Evolutionary conservation across 164 flowering plant genomes (phyloP).

Genomic region (Vitis cinerea): DNA sequence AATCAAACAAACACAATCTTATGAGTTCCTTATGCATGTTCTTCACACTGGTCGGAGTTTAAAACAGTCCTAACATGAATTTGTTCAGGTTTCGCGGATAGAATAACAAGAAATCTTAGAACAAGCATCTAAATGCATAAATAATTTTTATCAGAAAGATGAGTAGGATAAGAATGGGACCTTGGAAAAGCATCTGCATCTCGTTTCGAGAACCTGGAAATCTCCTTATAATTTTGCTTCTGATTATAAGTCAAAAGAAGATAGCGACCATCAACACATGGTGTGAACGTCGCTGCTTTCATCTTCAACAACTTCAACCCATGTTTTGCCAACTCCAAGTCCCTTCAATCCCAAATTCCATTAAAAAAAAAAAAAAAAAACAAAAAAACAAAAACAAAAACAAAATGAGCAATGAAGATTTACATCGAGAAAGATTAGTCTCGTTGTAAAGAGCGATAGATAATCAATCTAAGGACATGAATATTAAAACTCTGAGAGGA

Average conservation of each 20-base stretch:
- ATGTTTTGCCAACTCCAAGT: conserved; percentile 70
- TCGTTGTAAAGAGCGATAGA: no score
- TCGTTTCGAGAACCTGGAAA: conserved; percentile 74
- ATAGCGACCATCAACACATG: conserved; percentile 83
- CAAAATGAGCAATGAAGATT: no score
- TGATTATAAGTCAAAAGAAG: conserved; percentile 77
- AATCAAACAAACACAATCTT: no score
- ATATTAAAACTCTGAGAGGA: not conserved
- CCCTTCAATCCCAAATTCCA: conserved; percentile 34
- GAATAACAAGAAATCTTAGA: no score
- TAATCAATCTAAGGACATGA: no score
- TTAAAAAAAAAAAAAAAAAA: not conserved
- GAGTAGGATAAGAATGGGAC: conserved; percentile 20
- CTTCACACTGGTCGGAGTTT: no score
- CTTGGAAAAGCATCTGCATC: conserved; percentile 90
- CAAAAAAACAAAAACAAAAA: not conserved
- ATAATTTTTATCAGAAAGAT: not conserved
- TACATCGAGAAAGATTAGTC: no score
- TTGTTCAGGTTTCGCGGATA: no score
- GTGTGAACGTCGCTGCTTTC: conserved; percentile 90
- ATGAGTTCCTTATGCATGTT: no score
- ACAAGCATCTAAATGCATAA: not conserved
- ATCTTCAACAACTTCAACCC: conserved; percentile 83
- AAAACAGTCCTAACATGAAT: no score
- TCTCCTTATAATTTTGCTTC: conserved; percentile 62